Evolutionary conservation across 2,329 filamentous ascomycete genomes (phyloP).

Genomic region (Ceratocystis colombiana): DNA sequence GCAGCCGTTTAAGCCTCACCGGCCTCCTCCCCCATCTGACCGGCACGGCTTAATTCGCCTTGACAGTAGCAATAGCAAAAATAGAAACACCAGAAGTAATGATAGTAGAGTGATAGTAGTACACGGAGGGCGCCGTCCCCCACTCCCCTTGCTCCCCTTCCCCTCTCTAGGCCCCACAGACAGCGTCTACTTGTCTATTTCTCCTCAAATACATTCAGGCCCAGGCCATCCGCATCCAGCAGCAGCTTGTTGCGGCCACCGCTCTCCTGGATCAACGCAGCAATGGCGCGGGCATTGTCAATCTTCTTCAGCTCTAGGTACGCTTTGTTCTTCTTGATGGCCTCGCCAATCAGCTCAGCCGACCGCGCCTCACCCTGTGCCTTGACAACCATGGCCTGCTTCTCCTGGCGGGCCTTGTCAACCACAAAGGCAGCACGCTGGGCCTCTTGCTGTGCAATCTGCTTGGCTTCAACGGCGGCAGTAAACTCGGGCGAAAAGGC

Average conservation of each 20-base stretch:
- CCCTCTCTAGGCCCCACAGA: neutral
- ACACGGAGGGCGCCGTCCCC: constrained; percentile 1
- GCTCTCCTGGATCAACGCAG: constrained; percentile 73
- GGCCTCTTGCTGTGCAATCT: constrained; percentile 79
- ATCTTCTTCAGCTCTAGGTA: constrained; percentile 98
- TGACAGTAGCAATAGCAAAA: neutral
- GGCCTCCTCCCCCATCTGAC: constrained; percentile 1
- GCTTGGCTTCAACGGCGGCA: constrained; percentile 62
- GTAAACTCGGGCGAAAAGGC: constrained; percentile 66
- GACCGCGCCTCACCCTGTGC: constrained; percentile 98
- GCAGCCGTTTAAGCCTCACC: constrained; percentile 16
- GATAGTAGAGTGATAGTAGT: constrained; percentile 18
- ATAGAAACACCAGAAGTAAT: constrained; percentile 18
- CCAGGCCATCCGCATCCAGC: constrained; percentile 80
- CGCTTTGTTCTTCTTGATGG: constrained; percentile 97
- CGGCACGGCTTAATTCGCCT: neutral
- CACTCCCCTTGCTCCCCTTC: neutral
- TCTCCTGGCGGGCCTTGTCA: constrained; percentile 98
- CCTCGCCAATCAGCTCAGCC: constrained; percentile 93
- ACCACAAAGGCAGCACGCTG: constrained; percentile 95
- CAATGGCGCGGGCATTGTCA: constrained; percentile 87
- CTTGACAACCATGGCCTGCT: constrained; percentile 96
- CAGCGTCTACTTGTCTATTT: constrained; percentile 9
- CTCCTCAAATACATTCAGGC: constrained; percentile 68
- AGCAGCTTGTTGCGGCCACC: constrained; percentile 88